Base-by-base conservation (phyloP, 768 basidiomycete genomes). In the Suillus paluster region DNA sequence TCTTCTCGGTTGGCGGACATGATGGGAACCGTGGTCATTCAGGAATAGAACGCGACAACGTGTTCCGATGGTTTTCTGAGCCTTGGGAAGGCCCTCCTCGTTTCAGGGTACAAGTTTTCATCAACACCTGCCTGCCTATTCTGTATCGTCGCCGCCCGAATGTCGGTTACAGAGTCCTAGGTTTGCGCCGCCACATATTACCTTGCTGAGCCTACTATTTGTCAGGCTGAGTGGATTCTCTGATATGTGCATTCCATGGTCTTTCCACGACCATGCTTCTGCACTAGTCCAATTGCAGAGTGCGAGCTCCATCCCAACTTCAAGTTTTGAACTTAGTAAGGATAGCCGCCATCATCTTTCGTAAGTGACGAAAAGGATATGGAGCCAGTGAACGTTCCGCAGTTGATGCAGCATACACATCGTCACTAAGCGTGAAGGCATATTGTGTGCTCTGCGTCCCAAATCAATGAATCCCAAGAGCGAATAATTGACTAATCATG, bases 81-180 rank as follows among this genome's bases (percentile, higher is more conserved):
- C 2, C 52, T 50, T 33, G 46, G 46, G n/a, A 25, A 48, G 46
- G 46, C 25, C 23, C 46, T n/a, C 27, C 50, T 55, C 54, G 11
- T 55, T 55, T 27, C 54, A 55, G 54, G 54, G 54, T 55, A 7
- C 17, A 39, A 55, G 50, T 34, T 25, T 12, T 27, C 25, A 38
- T 38, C 23, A 55, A 17, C 53, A 34, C 10, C 5, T 45, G 45
- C 12, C 10, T 30, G 27, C 49, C 49, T 50, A 50, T 55, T 55
- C 53, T 38, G 36, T 39, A 1, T 36, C 11, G n/a, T 21, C 50
- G 14, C n/a, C 33, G 30, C 50, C 50, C 1, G 7, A 5, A 2
- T 53, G 21, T 36, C 33, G 34, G 52, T 5, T 10, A 36, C 36
- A 38, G 21, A 36, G 15, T 23, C 21, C 21, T 36, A 14, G 11